phyloP scores from a whole-genome alignment of 345 rosid genomes.

The Citrus unshiu region DNA sequence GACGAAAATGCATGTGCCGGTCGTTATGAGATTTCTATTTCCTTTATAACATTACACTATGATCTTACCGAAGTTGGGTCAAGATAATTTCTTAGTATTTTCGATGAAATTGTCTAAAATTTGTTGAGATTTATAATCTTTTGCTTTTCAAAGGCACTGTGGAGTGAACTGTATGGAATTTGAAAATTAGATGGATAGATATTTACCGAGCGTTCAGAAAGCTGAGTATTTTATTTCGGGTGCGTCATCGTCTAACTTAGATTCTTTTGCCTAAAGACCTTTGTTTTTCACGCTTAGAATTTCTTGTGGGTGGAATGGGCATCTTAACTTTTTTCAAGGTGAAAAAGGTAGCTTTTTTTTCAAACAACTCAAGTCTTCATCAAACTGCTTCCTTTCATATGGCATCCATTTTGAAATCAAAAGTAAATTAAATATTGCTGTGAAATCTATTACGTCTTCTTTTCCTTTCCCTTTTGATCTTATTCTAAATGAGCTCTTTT shows the following conservation, averaged over 20 bases:
- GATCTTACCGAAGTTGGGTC: no score
- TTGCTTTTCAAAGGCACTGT: not conserved
- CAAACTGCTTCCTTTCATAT: not conserved
- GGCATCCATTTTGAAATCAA: not conserved
- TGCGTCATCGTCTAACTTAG: no score
- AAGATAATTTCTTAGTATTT: no score
- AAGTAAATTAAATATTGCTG: not conserved
- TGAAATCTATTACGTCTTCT: not conserved
- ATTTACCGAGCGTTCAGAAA: not conserved
- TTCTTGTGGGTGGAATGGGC: not conserved
- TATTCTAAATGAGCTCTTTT: constrained; percentile 3
- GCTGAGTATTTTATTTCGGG: not conserved
- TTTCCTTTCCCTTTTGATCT: not conserved
- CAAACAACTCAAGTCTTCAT: not conserved
- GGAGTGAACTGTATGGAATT: not conserved
- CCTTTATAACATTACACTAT: no score
- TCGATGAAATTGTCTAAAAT: no score
- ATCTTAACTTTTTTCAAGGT: not conserved
- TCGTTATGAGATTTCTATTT: no score
- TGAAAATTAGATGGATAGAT: not conserved
- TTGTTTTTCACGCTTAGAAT: not conserved
- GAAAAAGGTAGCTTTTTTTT: constrained; percentile 4
- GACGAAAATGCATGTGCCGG: not conserved
- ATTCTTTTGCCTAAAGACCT: not conserved
- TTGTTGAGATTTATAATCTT: no score